These are phyloP conservation scores for Ceratobasidium sp. DNA, from an alignment of 1,284 basidiomycete species.

Conservation along the genomic window DNA sequence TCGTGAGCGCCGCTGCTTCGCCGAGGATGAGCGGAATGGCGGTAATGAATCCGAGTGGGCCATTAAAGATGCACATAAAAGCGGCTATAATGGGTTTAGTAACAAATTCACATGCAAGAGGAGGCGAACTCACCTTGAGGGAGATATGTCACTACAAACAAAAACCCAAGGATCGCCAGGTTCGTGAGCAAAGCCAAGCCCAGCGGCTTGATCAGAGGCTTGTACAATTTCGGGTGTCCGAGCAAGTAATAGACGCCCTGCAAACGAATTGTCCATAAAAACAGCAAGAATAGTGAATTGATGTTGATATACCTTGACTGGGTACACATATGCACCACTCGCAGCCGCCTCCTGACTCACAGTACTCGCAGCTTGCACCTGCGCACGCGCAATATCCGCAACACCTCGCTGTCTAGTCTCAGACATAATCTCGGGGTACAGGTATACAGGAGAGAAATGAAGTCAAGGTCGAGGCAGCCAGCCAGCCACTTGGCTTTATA, in stretches of 20 bases:
- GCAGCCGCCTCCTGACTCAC: slow-evolving; percentile 58
- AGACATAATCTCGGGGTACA: slow-evolving; percentile 16
- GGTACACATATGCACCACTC: slow-evolving; percentile 62
- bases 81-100: too few relatives aligned
- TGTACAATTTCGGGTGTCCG: slow-evolving; percentile 55
- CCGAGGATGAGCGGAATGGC: slow-evolving; percentile 63
- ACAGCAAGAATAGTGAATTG: slow-evolving; percentile 37
- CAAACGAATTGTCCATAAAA: not conserved
- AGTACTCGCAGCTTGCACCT: slow-evolving; percentile 41
- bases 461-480: not conserved
- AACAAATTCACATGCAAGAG: too few relatives aligned
- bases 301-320: slow-evolving; percentile 56
- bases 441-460: not conserved
- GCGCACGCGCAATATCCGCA: slow-evolving; percentile 46
- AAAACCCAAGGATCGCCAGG: slow-evolving; percentile 61
- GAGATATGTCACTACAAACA: slow-evolving; percentile 76
- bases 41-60: slow-evolving; percentile 66
- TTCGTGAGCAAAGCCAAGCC: slow-evolving; percentile 57
- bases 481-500: slow-evolving; percentile 21
- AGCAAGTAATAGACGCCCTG: slow-evolving; percentile 60
- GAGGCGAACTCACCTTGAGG: slow-evolving; percentile 66
- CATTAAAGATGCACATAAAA: slow-evolving; percentile 72
- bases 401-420: slow-evolving; percentile 36
- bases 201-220: slow-evolving; percentile 57
- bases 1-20: slow-evolving; percentile 63